phyloP scores from a whole-genome alignment of 306 rosid genomes.

The Prunus campanulata region DNA sequence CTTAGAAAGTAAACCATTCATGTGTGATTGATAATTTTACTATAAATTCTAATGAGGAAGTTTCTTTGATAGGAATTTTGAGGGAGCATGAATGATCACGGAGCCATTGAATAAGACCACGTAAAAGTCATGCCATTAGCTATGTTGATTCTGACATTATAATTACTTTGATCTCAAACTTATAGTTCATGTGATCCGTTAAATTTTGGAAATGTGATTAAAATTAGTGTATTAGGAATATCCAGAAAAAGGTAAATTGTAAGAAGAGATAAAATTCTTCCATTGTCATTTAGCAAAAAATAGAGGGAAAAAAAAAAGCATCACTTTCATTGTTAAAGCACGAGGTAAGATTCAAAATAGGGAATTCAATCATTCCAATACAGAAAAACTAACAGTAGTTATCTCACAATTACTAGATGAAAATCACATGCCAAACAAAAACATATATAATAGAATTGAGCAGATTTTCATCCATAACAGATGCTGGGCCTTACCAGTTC shows the following conservation, averaged over 20 bases:
- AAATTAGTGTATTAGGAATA: not conserved
- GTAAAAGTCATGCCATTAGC: not conserved
- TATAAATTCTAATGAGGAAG: too few species aligned
- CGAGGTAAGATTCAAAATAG: not conserved
- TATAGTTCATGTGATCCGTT: not conserved
- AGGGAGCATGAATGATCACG: too few species aligned
- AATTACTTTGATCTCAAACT: not conserved
- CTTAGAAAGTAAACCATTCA: too few species aligned
- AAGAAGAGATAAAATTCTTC: not conserved
- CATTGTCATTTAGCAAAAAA: not conserved
- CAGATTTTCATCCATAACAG: not conserved
- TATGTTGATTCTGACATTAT: not conserved
- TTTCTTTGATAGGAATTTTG: too few species aligned
- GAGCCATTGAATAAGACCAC: too few species aligned
- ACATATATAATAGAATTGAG: not conserved
- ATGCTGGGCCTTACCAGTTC: slow-evolving; percentile 46
- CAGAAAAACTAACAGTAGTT: not conserved
- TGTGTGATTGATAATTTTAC: too few species aligned
- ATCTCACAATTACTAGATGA: slow-evolving; percentile 5
- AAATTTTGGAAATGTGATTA: too few species aligned
- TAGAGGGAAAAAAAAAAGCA: not conserved
- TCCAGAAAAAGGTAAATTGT: not conserved
- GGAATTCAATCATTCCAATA: not conserved
- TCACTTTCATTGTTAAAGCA: not conserved
- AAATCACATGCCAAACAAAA: not conserved